Base-by-base conservation (phyloP, 192 early-diverging fungal species). In the Umbelopsis sp. region DNA sequence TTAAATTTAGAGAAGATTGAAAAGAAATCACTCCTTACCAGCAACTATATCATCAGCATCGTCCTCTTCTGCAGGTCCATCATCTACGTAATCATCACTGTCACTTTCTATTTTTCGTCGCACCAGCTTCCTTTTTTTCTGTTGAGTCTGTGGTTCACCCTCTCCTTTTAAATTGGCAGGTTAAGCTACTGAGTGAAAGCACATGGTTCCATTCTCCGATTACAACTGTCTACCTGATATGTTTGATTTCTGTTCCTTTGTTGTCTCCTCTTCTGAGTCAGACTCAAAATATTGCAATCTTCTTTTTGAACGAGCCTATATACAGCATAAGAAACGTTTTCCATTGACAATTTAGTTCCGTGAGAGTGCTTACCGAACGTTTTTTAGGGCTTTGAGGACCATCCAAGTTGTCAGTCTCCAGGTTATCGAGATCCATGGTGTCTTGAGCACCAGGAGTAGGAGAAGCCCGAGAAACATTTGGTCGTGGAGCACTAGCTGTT, bases 61-160 rank as follows among this genome's bases (percentile, higher is more conserved):
- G 8, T 70, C 73, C 2, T 76, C 78, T 27, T 72, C 74, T 23
- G 61, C 33, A 9, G 52, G 52, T 33, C 71, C 53, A 69, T 58
- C 55, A 74, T 73, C 71, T 30, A 64, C 30, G 23, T 74, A 71
- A 1, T 75, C 46, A 45, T 71, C 70, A 41, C 67, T 65, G 13
- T 55, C 72, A 45, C 45, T 61, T 2, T 49, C 69, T 27, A 66
- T 18, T 8, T 67, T 78, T 4, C 82, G 69, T 49, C 65, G 79
- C 9, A 88, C 83, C 16, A 46, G 64, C 50, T 49, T 48, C 46
- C 35, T 67, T 25, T 49, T 41, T 13, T 65, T 49, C 46, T 37
- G 30, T 30, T 51, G 23, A 46, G 46, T 46, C 25, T 69, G 61
- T 0, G 11, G 52, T 46, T 44, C 23, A 6, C 18, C 30, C 16